These are phyloP conservation scores for Candolleomyces aberdarensis DNA, from an alignment of 768 basidiomycete genomes.

Conservation along the genomic window DNA sequence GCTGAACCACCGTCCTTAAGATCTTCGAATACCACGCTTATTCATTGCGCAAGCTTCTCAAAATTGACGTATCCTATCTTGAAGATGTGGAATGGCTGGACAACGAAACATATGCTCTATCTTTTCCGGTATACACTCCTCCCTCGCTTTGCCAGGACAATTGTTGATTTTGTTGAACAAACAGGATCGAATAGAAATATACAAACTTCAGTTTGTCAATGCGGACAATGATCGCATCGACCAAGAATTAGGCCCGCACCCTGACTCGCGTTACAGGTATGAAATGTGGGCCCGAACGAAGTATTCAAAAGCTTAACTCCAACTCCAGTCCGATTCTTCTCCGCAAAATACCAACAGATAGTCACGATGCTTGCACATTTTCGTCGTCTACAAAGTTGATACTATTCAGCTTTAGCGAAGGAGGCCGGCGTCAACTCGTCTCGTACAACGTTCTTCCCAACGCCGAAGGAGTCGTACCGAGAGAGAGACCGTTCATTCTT, in stretches of 20 bases:
- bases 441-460: neutral
- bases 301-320: neutral
- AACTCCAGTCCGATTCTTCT: slow-evolving; percentile 4
- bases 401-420: slow-evolving; percentile 7
- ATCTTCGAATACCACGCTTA: slow-evolving; percentile 34
- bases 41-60: slow-evolving; percentile 27
- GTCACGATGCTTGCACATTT: slow-evolving; percentile 11
- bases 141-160: neutral
- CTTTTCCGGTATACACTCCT: slow-evolving; percentile 33
- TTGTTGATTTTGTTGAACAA: neutral
- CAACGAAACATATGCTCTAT: slow-evolving; percentile 34
- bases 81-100: slow-evolving; percentile 36
- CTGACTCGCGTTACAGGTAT: slow-evolving; percentile 4
- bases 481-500: slow-evolving; percentile 12
- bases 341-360: slow-evolving; percentile 1
- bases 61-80: slow-evolving; percentile 21
- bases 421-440: slow-evolving; percentile 14
- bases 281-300: neutral
- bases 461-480: neutral
- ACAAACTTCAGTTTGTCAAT: slow-evolving; percentile 30
- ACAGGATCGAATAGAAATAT: slow-evolving; percentile 40
- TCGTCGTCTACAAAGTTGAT: slow-evolving; percentile 9
- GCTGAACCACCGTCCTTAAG: slow-evolving; percentile 18
- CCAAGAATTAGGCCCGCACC: slow-evolving; percentile 8
- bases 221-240: slow-evolving; percentile 27